Base-by-base conservation (phyloP, 305 asterid species). In the Vinca major region DNA sequence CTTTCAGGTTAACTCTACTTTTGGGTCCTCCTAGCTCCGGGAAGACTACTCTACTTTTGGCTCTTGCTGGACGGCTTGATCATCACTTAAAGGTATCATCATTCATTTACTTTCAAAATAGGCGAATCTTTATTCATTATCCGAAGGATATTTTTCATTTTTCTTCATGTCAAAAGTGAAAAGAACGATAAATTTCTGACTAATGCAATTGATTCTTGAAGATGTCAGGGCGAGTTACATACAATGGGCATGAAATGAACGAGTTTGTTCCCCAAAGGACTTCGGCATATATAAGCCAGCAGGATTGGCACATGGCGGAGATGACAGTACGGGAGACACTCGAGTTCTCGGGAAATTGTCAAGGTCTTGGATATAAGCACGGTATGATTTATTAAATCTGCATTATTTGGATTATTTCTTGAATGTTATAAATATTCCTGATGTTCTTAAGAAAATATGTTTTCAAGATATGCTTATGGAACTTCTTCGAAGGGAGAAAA, bases 11-110 rank as follows among this genome's bases (percentile, higher is more conserved):
- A 78, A 92, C 98, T 63, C 84, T 92, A 69, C 81, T 92, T 55
- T 68, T 92, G 79, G 97, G 98, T 44, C 98, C 97, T 50, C 98
- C 98, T 63, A 86, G 96, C 84, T 92, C 98, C 68, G 98, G 98
- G 75, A 92, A 92, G 86, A 90, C 94, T 17, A 90, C 98, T 44
- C 72, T 90, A 77, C 86, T 92, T 63, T 73, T 92, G 80, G 96
- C 98, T 52, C 89, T 92, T 63, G 95, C 98, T 72, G 96, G 96
- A 70, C 89, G 92, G 75, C 86, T 90, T 69, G 80, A 83, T 71
- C 81, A 89, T 66, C 87, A 85, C 81, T 86, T 90, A 81, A 80
- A 92, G 95, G 98, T 92, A 85, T 7, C 62, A 36, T 16, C 14
- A 37, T 7, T 61, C 21, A 1, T 21, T 21, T 6, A 39, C 37